Evolutionary conservation across 2,329 filamentous ascomycete genomes (phyloP), one percentile per base, ranked within the genome.

Genomic region (Microsporum ferrugineum): DNA sequence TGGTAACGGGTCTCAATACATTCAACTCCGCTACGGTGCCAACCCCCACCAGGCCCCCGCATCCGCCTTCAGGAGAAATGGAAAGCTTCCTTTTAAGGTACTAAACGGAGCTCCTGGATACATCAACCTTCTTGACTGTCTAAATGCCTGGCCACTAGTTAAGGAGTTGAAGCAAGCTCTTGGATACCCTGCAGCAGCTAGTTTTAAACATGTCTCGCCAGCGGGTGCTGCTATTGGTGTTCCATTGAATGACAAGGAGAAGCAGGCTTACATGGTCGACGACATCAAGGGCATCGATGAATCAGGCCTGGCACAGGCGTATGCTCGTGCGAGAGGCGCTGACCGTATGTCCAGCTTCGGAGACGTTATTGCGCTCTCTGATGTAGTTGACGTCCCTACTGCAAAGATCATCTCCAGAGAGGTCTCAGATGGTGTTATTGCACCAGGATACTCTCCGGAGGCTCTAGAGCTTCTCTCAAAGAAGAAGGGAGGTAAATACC

Each of bases 321-420:
- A 99, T 71, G 92, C 94, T 62, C 89, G 94, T 72, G 94, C 94
- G 61, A 87, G 94, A 71, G 94, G 94, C 66, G 91, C 94, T 57
- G 94, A 99, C 78, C 89, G 94, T 69, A 97, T 97, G 94, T 96
- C 91, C 76, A 95, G 89, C 79, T 99, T 97, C 72, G 94, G 94
- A 65, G 94, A 99, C 75, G 83, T 97, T 74, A 95, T 97, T 72
- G 94, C 92, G 47, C 84, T 97, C 36, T 95, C 90, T 66, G 88
- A 95, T 71, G 78, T 90, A 60, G 91, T 96, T 62, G 94, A 99
- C 73, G 82, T 95, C 0, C 85, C 91, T 43, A 99, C 94, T 1
- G 94, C 94, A 62, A 95, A 90, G 81, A 96, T 99, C 77, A 96
- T 99, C 78, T 91, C 89, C 64, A 90, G 92, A 72, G 94, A 99